These are phyloP conservation scores for Verticillium albo-atrum DNA, from an alignment of 2,329 filamentous ascomycete genomes.

Conservation along the genomic window DNA sequence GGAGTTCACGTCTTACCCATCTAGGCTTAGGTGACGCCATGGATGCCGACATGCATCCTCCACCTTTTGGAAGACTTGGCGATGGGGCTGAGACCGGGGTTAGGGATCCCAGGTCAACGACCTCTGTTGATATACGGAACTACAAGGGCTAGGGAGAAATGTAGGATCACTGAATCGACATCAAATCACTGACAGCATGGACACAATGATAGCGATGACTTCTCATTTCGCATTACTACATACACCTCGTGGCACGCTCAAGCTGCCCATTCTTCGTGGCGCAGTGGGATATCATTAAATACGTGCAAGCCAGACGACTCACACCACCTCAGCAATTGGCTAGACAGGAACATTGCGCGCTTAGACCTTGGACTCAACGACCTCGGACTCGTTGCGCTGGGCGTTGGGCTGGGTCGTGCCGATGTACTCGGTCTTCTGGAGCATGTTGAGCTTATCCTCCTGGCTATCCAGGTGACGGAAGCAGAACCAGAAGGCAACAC, in stretches of 20 bases:
- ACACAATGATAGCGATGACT: not conserved
- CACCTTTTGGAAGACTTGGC: too few relatives aligned
- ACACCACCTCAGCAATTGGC: not conserved
- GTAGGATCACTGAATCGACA: too few relatives aligned
- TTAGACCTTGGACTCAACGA: not conserved
- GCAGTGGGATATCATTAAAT: not conserved
- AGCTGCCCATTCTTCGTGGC: not conserved
- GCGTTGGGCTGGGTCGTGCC: slow-evolving; percentile 33
- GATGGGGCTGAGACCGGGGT: too few relatives aligned
- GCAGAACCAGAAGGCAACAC: slow-evolving; percentile 62
- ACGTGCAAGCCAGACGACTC: not conserved
- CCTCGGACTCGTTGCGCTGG: slow-evolving; percentile 1
- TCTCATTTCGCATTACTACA: not conserved
- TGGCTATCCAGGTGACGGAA: slow-evolving; percentile 61
- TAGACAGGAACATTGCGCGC: not conserved
- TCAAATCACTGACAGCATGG: not conserved
- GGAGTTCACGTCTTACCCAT: too few relatives aligned
- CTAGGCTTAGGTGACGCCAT: too few relatives aligned
- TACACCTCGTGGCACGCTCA: not conserved
- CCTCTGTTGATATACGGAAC: too few relatives aligned
- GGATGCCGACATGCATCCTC: too few relatives aligned
- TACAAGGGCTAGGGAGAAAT: too few relatives aligned
- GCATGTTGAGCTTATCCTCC: slow-evolving; percentile 67
- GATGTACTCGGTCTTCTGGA: slow-evolving; percentile 39
- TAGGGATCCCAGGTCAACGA: too few relatives aligned